Conservation (phyloP, 2,329 filamentous ascomycete genomes). For the Aspergillus felis region DNA sequence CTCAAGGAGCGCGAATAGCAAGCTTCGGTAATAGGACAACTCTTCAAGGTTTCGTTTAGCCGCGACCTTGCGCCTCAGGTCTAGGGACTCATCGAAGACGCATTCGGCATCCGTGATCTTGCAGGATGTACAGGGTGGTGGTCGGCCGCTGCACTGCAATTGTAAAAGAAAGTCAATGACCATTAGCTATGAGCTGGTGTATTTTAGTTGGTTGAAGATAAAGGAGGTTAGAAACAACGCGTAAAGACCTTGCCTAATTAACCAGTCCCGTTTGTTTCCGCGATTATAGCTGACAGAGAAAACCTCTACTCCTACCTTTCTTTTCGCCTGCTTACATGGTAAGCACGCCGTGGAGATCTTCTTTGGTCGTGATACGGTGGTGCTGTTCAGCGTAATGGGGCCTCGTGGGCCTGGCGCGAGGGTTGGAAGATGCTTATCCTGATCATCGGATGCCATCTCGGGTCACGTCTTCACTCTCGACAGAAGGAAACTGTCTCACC, state of each 20-base stretch:
- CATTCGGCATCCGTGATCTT: conserved; percentile 26
- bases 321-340: conserved; percentile 34
- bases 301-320: conserved; percentile 24
- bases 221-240: not conserved
- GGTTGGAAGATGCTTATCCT: conserved; percentile 22
- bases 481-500: not conserved
- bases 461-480: not conserved
- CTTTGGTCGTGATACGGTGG: conserved; percentile 25
- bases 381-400: conserved; percentile 12
- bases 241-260: not conserved
- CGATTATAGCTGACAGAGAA: not conserved
- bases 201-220: not conserved
- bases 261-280: not conserved
- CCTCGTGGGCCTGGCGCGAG: conserved; percentile 25
- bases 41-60: conserved; percentile 34
- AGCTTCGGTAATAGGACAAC: conserved; percentile 29
- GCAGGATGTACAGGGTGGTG: conserved; percentile 35
- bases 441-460: conserved; percentile 17
- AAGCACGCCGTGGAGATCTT: conserved; percentile 36
- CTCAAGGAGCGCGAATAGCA: conserved; percentile 29
- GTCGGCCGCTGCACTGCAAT: conserved; percentile 32
- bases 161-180: conserved; percentile 4
- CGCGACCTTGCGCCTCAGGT: conserved; percentile 35
- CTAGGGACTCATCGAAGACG: conserved; percentile 33
- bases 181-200: not conserved